phyloP scores from a whole-genome alignment of 805 yeast species.

The Nakazawaea ambrosiae region DNA sequence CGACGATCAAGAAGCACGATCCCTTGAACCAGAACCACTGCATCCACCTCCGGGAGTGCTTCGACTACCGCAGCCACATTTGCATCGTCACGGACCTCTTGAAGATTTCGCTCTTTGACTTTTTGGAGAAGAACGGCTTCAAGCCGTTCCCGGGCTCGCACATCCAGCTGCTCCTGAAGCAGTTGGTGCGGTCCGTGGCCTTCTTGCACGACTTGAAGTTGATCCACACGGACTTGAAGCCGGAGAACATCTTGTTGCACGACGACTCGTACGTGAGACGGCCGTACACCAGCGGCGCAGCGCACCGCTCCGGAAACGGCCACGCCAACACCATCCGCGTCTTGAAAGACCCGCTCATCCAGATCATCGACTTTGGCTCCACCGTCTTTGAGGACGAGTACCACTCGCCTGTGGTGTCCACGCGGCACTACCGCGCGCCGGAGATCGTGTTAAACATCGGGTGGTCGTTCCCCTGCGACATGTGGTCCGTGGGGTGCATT shows the following conservation, averaged over 20 bases:
- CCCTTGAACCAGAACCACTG: conserved; percentile 64
- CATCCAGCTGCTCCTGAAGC: conserved; percentile 82
- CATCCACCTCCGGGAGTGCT: conserved; percentile 80
- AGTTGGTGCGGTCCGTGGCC: conserved; percentile 76
- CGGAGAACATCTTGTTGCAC: conserved; percentile 80
- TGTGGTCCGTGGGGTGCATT: conserved; percentile 96
- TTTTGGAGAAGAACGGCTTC: conserved; percentile 75
- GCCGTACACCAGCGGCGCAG: conserved; percentile 12
- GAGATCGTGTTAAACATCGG: conserved; percentile 92
- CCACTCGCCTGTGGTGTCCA: conserved; percentile 86
- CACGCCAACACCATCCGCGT: conserved; percentile 30
- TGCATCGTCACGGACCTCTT: conserved; percentile 88
- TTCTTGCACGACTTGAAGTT: conserved; percentile 84
- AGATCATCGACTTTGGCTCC: conserved; percentile 94
- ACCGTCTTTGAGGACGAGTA: conserved; percentile 92
- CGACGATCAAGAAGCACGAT: conserved; percentile 68
- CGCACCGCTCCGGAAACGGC: conserved; percentile 25
- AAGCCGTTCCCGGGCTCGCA: conserved; percentile 93
- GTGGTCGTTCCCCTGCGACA: conserved; percentile 95
- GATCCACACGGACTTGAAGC: conserved; percentile 94
- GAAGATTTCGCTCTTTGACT: conserved; percentile 83
- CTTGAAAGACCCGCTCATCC: conserved; percentile 72
- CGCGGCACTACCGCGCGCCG: conserved; percentile 96
- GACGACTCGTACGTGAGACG: conserved; percentile 40
- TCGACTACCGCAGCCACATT: conserved; percentile 89